Evolutionary conservation across 192 early-diverging fungal genomes (phyloP).

Genomic region (Backusella luteola): DNA sequence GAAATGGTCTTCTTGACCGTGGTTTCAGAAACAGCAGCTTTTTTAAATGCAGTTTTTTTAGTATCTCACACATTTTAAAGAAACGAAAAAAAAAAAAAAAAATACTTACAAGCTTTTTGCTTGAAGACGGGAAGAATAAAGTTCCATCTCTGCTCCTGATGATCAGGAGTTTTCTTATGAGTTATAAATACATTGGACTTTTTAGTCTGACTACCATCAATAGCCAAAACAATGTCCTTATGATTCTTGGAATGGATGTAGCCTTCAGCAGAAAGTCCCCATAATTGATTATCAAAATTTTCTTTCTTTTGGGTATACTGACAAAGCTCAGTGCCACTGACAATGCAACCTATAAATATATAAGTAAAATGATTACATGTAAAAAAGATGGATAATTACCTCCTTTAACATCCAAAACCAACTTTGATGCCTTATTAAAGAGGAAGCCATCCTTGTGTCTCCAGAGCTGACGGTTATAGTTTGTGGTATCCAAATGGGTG

Average conservation of each 20-base stretch:
- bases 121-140: slow-evolving; percentile 37
- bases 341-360: slow-evolving; percentile 14
- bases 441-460: slow-evolving; percentile 35
- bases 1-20: slow-evolving; percentile 19
- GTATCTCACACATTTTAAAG: no score
- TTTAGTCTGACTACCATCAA: neutral
- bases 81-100: no score
- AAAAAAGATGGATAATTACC: slow-evolving; percentile 19
- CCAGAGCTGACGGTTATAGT: slow-evolving; percentile 40
- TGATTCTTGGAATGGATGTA: slow-evolving; percentile 26
- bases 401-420: slow-evolving; percentile 34
- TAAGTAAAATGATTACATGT: neutral
- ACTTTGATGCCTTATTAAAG: slow-evolving; percentile 36
- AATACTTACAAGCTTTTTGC: slow-evolving; percentile 22
- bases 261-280: slow-evolving; percentile 28
- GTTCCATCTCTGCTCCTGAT: slow-evolving; percentile 31
- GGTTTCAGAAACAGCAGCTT: slow-evolving; percentile 13
- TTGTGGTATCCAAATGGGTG: slow-evolving; percentile 10
- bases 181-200: neutral
- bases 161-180: neutral
- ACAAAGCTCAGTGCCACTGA: slow-evolving; percentile 13
- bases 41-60: neutral
- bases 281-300: slow-evolving; percentile 27
- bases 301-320: slow-evolving; percentile 27
- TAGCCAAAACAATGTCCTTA: slow-evolving; percentile 14